Percentiles rank a stretch among this genome's conserved stretches.
Evolutionary conservation across 2,329 filamentous ascomycete species (phyloP).

Genomic region (Talaromyces sp.): DNA sequence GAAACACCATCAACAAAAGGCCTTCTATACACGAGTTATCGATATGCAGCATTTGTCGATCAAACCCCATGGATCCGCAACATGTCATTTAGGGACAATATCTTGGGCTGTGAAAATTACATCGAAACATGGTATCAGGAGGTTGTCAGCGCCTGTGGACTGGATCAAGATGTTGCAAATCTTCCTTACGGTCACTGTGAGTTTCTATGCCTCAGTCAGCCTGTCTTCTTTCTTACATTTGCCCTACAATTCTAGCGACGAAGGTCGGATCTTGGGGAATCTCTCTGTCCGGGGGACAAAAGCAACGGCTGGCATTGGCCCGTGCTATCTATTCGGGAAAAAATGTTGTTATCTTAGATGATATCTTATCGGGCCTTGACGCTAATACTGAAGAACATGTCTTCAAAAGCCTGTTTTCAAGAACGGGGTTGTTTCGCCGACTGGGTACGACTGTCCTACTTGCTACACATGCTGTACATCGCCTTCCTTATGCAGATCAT

Average conservation of each 20-base stretch:
- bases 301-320: slow-evolving; percentile 75
- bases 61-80: slow-evolving; percentile 36
- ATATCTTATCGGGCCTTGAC: slow-evolving; percentile 76
- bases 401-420: slow-evolving; percentile 7
- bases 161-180: slow-evolving; percentile 46
- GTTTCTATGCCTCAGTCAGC: slow-evolving; percentile 61
- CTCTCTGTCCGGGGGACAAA: slow-evolving; percentile 77
- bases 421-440: slow-evolving; percentile 9
- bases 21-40: slow-evolving; percentile 48
- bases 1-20: slow-evolving; percentile 39
- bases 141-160: slow-evolving; percentile 37
- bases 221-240: slow-evolving; percentile 52
- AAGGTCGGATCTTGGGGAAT: slow-evolving; percentile 65
- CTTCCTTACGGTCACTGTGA: slow-evolving; percentile 47
- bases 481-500: slow-evolving; percentile 40
- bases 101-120: slow-evolving; percentile 24
- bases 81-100: slow-evolving; percentile 39
- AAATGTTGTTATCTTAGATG: slow-evolving; percentile 76
- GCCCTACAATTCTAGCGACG: slow-evolving; percentile 46
- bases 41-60: slow-evolving; percentile 46
- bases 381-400: slow-evolving; percentile 49
- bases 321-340: slow-evolving; percentile 72
- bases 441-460: slow-evolving; percentile 4
- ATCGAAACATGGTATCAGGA: slow-evolving; percentile 25
- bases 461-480: slow-evolving; percentile 24